These are phyloP conservation scores for Verticillium dahliae DNA, from an alignment of 2,329 filamentous ascomycete species.

Conservation along the genomic window DNA sequence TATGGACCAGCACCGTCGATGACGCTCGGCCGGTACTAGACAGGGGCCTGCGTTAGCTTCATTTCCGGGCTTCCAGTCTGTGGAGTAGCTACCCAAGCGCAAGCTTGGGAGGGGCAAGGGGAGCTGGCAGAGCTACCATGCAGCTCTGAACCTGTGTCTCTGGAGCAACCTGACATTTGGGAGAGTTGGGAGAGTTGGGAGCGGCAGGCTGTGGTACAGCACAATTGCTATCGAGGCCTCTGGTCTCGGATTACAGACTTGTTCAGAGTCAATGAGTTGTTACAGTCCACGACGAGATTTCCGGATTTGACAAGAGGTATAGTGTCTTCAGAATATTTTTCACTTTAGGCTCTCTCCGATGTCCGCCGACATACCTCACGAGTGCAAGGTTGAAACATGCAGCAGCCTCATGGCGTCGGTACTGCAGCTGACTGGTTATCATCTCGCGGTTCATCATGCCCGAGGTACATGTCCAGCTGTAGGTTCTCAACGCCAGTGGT, in stretches of 20 bases:
- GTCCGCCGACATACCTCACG: background rate
- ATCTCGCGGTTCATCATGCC: background rate
- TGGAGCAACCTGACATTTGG: background rate
- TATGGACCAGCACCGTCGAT: slow-evolving; percentile 10
- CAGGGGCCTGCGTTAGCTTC: background rate
- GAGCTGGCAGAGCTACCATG: background rate
- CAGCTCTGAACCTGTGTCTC: background rate
- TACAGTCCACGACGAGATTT: background rate
- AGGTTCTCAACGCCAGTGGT: background rate
- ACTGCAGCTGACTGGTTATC: background rate
- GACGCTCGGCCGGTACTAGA: background rate
- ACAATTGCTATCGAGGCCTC: background rate
- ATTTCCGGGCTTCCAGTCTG: background rate
- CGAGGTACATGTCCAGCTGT: background rate
- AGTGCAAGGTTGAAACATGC: background rate
- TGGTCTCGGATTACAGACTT: background rate
- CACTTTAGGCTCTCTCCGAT: background rate
- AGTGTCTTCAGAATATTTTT: background rate
- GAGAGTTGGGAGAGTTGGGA: background rate
- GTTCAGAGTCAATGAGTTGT: background rate
- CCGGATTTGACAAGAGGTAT: background rate
- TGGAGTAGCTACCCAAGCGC: background rate
- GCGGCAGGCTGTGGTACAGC: no score
- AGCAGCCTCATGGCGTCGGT: background rate
- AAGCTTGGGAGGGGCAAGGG: background rate